Conservation (phyloP, 2,329 filamentous ascomycete genomes). For the Trematosphaeria pertusa region DNA sequence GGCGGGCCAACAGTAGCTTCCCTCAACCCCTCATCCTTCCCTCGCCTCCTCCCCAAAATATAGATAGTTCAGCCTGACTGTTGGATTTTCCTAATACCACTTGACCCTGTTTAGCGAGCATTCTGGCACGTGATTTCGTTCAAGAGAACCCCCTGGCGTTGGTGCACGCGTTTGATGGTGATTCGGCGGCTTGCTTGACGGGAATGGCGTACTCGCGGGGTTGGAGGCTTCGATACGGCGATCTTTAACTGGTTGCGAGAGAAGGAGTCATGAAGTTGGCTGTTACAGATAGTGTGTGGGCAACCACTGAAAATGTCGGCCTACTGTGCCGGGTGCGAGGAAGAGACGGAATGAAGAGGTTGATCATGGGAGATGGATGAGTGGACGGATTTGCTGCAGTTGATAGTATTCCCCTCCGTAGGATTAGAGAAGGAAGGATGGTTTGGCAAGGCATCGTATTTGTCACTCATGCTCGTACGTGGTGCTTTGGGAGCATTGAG, state of each 20-base stretch:
- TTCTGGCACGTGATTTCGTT: slow-evolving; percentile 21
- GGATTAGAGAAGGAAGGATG: slow-evolving; percentile 10
- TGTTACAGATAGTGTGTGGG: slow-evolving; percentile 1
- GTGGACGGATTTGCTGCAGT: slow-evolving; percentile 8
- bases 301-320: background rate
- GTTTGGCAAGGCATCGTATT: background rate
- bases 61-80: slow-evolving; percentile 30
- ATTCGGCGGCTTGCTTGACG: slow-evolving; percentile 21
- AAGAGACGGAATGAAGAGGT: background rate
- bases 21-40: background rate
- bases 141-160: slow-evolving; percentile 27
- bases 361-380: background rate
- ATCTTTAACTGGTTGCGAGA: too few relatives aligned
- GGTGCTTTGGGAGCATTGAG: too few relatives aligned
- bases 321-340: background rate
- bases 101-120: slow-evolving; percentile 40
- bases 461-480: background rate
- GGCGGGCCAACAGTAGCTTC: slow-evolving; percentile 24
- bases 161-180: slow-evolving; percentile 24
- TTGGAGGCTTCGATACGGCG: too few relatives aligned
- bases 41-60: slow-evolving; percentile 8
- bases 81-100: slow-evolving; percentile 30
- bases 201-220: slow-evolving; percentile 8
- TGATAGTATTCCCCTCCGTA: slow-evolving; percentile 28
- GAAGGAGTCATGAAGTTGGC: too few relatives aligned